Percentiles rank a stretch among this genome's conserved stretches.
Evolutionary conservation across 257 asterid genomes (phyloP).

Genomic region (Lavandula angustifolia): DNA sequence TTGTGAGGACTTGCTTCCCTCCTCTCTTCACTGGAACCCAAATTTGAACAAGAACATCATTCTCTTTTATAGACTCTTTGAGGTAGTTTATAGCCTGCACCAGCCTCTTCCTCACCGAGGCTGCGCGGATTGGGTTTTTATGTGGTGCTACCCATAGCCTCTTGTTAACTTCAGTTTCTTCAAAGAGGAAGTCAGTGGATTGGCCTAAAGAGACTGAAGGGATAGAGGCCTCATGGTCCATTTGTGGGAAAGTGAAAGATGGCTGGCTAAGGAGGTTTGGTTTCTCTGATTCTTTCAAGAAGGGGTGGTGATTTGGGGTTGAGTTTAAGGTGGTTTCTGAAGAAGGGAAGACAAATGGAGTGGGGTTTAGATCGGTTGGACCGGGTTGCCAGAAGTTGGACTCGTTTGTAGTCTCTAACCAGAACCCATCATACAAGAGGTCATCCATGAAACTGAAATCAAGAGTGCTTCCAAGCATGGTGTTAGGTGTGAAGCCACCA

Average conservation of each 20-base stretch:
- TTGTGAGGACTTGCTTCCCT: slow-evolving; percentile 60
- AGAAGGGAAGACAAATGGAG: slow-evolving; percentile 36
- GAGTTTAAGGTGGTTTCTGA: slow-evolving; percentile 29
- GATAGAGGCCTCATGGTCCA: slow-evolving; percentile 39
- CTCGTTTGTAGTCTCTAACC: slow-evolving; percentile 65
- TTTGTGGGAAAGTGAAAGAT: slow-evolving; percentile 30
- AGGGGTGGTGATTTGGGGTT: slow-evolving; percentile 33
- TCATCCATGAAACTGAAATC: slow-evolving; percentile 64
- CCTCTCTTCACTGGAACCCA: slow-evolving; percentile 73
- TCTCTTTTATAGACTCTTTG: slow-evolving; percentile 47
- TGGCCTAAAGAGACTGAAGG: slow-evolving; percentile 39
- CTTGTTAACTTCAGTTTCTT: slow-evolving; percentile 43
- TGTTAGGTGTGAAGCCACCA: slow-evolving; percentile 48
- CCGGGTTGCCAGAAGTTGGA: slow-evolving; percentile 61
- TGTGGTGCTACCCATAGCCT: slow-evolving; percentile 56
- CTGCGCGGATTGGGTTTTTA: slow-evolving; percentile 38
- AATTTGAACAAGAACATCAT: slow-evolving; percentile 64
- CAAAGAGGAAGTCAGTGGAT: slow-evolving; percentile 34
- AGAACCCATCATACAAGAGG: slow-evolving; percentile 73
- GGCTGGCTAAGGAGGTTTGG: slow-evolving; percentile 23
- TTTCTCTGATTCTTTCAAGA: slow-evolving; percentile 38
- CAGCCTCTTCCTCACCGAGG: slow-evolving; percentile 47
- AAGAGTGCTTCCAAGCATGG: slow-evolving; percentile 35
- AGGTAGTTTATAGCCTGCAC: slow-evolving; percentile 62
- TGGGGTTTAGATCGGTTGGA: slow-evolving; percentile 29